These are phyloP conservation scores for Apiotrichum domesticum DNA, from an alignment of 1,284 basidiomycete genomes.

Conservation along the genomic window DNA sequence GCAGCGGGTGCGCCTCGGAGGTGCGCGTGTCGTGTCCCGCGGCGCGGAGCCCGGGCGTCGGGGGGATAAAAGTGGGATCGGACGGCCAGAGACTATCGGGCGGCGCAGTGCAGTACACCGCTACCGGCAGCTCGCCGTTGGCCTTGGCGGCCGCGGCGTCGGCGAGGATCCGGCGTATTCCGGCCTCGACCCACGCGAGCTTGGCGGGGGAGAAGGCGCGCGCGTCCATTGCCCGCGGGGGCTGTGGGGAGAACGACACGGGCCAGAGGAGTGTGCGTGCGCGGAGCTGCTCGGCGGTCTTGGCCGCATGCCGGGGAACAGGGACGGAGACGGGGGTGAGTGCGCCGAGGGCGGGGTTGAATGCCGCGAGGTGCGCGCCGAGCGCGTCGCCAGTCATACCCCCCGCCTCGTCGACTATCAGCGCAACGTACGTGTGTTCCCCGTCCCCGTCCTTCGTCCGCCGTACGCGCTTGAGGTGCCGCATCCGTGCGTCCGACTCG, in stretches of 20 bases:
- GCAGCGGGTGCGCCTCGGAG: conserved; percentile 65
- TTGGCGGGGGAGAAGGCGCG: conserved; percentile 59
- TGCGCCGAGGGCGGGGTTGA: conserved; percentile 47
- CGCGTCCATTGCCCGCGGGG: conserved; percentile 55
- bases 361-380: conserved; percentile 29
- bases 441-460: conserved; percentile 3
- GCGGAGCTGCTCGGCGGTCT: conserved; percentile 61
- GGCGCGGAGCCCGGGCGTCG: conserved; percentile 43
- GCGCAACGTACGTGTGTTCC: conserved; percentile 20
- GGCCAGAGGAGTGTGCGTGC: conserved; percentile 73
- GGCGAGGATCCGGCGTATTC: conserved; percentile 54
- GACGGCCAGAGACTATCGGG: conserved; percentile 49
- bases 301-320: conserved; percentile 67
- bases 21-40: conserved; percentile 62
- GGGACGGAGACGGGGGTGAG: conserved; percentile 53
- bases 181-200: conserved; percentile 66
- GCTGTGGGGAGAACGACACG: conserved; percentile 64
- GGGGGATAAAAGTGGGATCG: conserved; percentile 50
- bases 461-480: conserved; percentile 70
- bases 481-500: conserved; percentile 51
- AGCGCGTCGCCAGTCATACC: conserved; percentile 22
- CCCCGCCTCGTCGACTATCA: conserved; percentile 27
- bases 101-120: conserved; percentile 63
- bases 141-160: conserved; percentile 52
- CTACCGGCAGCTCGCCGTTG: conserved; percentile 67